Base-by-base conservation (phyloP, 2,329 filamentous ascomycete species). In the Apiospora arundinis region DNA sequence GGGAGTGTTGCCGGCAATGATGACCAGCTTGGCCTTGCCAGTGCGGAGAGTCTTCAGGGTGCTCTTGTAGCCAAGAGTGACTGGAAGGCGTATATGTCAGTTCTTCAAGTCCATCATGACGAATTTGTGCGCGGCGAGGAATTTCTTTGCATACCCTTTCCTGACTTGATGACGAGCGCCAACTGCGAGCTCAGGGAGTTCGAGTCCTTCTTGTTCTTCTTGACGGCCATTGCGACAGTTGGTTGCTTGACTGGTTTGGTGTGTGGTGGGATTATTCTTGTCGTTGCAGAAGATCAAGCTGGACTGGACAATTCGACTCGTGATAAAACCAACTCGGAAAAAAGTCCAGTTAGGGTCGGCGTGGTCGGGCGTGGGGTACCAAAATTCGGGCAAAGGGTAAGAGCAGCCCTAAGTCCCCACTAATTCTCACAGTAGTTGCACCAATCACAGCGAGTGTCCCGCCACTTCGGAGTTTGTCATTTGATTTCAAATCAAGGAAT, bases 1-100 rank as follows among this genome's bases (percentile, higher is more conserved):
- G 83, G 95, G 95, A 78, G 95, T 97, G 91, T 99, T 98, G 87
- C 93, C 95, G 79, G 92, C 89, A 76, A 95, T 94, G 84, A 95
- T 79, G 79, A 83, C 82, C 73, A 69, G 92, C 93, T 98, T 98
- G 85, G 96, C 96, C 92, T 98, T 98, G 86, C 95, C 95, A 79
- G 92, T 93, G 82, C 95, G 93, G 80, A 98, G 93, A 79, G 89
- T 89, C 93, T 98, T 97, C 83, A 96, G 82, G 90, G 84, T 95
- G 75, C 91, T 93, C 87, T 95, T 95, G 90, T 95, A 95, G 81
- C 95, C 95, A 77, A 97, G 90, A 76, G 91, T 95, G 88, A 97
- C 94, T 90, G 83, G 74, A 70, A 65, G 83, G 83, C 85, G 9
- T 18, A 60, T 18, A 65, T 48, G 71, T 75, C 56, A 76, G 73